Base-by-base conservation (phyloP, 352 stramenopile species). In the Phytophthora cajani region DNA sequence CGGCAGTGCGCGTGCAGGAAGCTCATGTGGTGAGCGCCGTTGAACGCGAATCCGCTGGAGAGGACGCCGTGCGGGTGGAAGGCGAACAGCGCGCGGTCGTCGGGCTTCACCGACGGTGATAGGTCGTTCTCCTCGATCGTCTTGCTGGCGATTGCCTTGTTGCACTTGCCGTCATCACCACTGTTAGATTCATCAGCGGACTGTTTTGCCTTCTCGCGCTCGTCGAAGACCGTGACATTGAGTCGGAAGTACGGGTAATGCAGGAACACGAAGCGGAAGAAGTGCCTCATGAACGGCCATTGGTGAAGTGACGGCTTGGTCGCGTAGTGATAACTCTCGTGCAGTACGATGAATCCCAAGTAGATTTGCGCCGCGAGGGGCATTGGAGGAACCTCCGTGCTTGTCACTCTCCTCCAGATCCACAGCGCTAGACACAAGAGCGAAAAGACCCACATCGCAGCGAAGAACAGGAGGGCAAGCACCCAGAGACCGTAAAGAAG, bases 61-160 rank as follows among this genome's bases (percentile, higher is more conserved):
- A 90, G 63, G n/a, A 89, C 77, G 25, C 85, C 83, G 47, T 91
- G 85, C 19, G 85, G 85, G 56, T 93, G 85, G 65, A 90, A 91
- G 12, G 79, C 78, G 47, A 72, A 78, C 23, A 78, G 14, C 23
- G 66, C 66, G 12, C 32, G 46, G 42, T 71, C 66, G 52, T 78
- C 42, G 8, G 53, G 32, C 19, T 69, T 62, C 33, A 74, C 55
- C 7, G 46, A 64, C 4, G 56, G 38, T 12, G 51, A 68, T 5
- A 61, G 1, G 25, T 58, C 57, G 36, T 72, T 71, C 50, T 71
- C 59, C 3, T 69, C 58, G 19, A 64, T 23, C 11, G 50, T 61
- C 27, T 66, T 58, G 5, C 11, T 33, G 12, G 64, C 64, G 16
- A 66, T 42, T 6, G 44, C 23, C 8, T 16, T 23, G 14, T 60